A percentile compares a stretch with the other conserved stretches of the same genome.
These are phyloP conservation scores for Plasmopara muralis DNA, from an alignment of 352 stramenopile genomes.

Conservation along the genomic window DNA sequence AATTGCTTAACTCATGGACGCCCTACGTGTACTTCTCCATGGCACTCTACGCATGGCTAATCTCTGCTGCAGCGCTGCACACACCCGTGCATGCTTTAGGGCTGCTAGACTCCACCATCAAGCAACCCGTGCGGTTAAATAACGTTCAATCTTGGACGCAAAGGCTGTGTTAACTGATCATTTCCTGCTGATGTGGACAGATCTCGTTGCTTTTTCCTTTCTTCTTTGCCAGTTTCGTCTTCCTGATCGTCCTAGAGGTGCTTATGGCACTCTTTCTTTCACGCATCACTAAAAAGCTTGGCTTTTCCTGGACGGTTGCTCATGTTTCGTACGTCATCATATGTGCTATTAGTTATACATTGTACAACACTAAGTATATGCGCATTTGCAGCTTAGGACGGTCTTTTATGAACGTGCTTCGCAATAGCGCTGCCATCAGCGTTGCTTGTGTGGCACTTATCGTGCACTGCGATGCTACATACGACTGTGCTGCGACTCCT, in stretches of 20 bases:
- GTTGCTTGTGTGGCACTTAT: slow-evolving; percentile 78
- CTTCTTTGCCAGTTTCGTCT: slow-evolving; percentile 76
- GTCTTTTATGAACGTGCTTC: slow-evolving; percentile 73
- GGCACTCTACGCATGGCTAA: slow-evolving; percentile 79
- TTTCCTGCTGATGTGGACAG: slow-evolving; percentile 7
- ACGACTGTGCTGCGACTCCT: slow-evolving; percentile 26
- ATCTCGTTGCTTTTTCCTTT: slow-evolving; percentile 84
- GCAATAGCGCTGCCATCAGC: slow-evolving; percentile 78
- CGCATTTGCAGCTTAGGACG: slow-evolving; percentile 37
- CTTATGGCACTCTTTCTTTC: slow-evolving; percentile 59
- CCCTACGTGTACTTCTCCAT: slow-evolving; percentile 86
- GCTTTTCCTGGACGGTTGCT: slow-evolving; percentile 54
- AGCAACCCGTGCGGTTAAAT: slow-evolving; percentile 53
- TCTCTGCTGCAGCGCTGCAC: slow-evolving; percentile 67
- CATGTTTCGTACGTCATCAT: slow-evolving; percentile 63
- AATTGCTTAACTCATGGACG: slow-evolving; percentile 81
- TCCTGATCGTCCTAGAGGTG: slow-evolving; percentile 65
- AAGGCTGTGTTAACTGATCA: not conserved
- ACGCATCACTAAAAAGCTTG: slow-evolving; percentile 41
- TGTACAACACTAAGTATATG: not conserved
- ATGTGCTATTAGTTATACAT: not conserved
- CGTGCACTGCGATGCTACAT: slow-evolving; percentile 68
- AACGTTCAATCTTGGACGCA: not conserved
- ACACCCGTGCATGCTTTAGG: slow-evolving; percentile 66
- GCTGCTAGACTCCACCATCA: slow-evolving; percentile 74